Percentiles rank a stretch among this genome's conserved stretches.
phyloP scores from a whole-genome alignment of 805 yeast species.

The Maudiozyma bulderi region DNA sequence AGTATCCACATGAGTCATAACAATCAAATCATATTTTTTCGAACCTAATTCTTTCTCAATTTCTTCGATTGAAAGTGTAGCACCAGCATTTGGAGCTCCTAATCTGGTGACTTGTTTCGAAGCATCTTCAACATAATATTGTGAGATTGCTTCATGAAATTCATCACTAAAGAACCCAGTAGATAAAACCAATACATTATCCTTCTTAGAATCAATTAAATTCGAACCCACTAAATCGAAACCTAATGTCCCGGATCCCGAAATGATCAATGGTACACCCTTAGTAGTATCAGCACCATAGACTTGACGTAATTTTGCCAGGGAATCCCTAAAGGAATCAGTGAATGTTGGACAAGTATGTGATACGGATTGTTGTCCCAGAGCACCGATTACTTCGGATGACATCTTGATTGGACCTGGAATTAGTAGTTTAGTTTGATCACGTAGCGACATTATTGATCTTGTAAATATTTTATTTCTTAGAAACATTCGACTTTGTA shows the following conservation, averaged over 20 bases:
- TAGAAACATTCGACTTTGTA: neutral
- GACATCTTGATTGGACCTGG: constrained; percentile 87
- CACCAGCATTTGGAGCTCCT: constrained; percentile 66
- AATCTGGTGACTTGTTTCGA: constrained; percentile 43
- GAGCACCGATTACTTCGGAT: constrained; percentile 66
- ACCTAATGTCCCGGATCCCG: constrained; percentile 92
- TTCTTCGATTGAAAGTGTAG: constrained; percentile 45
- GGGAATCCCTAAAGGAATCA: constrained; percentile 56
- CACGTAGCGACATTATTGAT: neutral
- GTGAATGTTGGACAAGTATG: constrained; percentile 84
- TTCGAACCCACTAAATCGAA: constrained; percentile 88
- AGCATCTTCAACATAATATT: constrained; percentile 47
- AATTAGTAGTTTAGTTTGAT: constrained; percentile 39
- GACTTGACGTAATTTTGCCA: constrained; percentile 58
- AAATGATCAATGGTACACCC: constrained; percentile 65
- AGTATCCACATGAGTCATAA: constrained; percentile 93
- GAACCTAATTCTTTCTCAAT: constrained; percentile 47
- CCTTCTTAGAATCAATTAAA: constrained; percentile 53
- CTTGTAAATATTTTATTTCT: neutral
- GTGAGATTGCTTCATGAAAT: constrained; percentile 63
- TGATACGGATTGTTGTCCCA: constrained; percentile 77
- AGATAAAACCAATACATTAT: constrained; percentile 68
- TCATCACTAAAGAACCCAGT: constrained; percentile 87
- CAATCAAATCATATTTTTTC: constrained; percentile 54
- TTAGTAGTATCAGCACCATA: constrained; percentile 57